Conservation (phyloP, 2,329 filamentous ascomycete genomes). For the Alternaria metachromatica region DNA sequence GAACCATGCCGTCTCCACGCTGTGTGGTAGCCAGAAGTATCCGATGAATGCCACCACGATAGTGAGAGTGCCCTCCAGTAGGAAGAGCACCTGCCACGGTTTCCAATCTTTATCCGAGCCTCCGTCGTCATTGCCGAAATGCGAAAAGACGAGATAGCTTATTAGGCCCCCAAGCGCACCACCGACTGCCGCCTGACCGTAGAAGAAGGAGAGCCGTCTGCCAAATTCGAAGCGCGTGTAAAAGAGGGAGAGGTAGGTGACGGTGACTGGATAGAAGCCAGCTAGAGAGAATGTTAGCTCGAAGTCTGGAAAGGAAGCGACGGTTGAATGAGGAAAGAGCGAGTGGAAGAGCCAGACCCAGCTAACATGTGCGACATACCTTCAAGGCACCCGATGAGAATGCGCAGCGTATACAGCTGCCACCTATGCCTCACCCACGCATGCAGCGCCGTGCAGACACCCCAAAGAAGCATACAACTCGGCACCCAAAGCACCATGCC, state of each 20-base stretch:
- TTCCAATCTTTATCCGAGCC: conserved; percentile 45
- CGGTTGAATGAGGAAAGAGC: not conserved
- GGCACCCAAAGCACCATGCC: conserved; percentile 64
- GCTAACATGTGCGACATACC: conserved; percentile 28
- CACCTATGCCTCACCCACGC: conserved; percentile 55
- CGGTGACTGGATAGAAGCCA: conserved; percentile 66
- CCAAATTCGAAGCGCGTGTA: conserved; percentile 66
- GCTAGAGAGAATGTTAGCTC: conserved; percentile 45
- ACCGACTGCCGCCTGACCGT: conserved; percentile 63
- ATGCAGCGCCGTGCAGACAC: conserved; percentile 57
- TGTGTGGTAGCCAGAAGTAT: conserved; percentile 60
- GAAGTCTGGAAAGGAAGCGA: not conserved
- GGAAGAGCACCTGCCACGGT: conserved; percentile 60
- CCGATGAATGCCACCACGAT: conserved; percentile 55
- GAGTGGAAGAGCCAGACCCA: not conserved
- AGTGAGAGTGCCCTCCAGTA: conserved; percentile 58
- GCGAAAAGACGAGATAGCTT: conserved; percentile 58
- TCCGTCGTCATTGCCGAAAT: conserved; percentile 39
- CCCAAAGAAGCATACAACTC: conserved; percentile 63
- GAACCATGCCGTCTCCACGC: conserved; percentile 60
- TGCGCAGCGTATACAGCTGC: conserved; percentile 56
- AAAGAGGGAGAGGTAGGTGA: conserved; percentile 65
- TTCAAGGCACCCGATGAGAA: conserved; percentile 57
- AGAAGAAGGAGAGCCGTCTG: conserved; percentile 61
- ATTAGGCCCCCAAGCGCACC: conserved; percentile 64